Percentiles rank a stretch among this genome's conserved stretches.
These are phyloP conservation scores for Mrakia gelida DNA, from an alignment of 768 basidiomycete species.

Conservation along the genomic window DNA sequence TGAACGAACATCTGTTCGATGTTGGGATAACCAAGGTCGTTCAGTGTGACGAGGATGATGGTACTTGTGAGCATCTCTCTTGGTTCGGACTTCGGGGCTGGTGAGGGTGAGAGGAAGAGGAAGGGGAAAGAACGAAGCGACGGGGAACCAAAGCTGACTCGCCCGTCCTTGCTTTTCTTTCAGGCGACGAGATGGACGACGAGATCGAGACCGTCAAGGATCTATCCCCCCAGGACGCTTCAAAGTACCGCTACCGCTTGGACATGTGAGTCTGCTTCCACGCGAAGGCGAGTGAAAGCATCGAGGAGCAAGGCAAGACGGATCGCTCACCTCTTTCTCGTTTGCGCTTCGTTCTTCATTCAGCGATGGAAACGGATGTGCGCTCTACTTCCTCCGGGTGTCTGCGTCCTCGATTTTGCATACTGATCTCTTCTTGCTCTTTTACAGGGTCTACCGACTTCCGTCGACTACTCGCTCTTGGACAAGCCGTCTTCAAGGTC, in stretches of 20 bases:
- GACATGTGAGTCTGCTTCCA: not conserved
- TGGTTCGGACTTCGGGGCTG: no score
- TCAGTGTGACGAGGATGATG: slow-evolving; percentile 14
- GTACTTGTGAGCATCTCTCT: slow-evolving; percentile 23
- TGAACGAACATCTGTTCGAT: slow-evolving; percentile 24
- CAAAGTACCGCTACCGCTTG: slow-evolving; percentile 1
- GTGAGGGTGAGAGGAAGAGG: no score
- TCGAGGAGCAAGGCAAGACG: not conserved
- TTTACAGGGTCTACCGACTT: slow-evolving; percentile 6
- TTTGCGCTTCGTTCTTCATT: not conserved
- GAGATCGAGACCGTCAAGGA: not conserved
- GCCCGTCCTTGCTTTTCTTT: no score
- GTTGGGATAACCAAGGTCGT: slow-evolving; percentile 10
- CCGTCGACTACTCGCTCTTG: slow-evolving; percentile 1
- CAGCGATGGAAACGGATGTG: no score
- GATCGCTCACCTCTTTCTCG: not conserved
- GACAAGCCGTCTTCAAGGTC: slow-evolving; percentile 22
- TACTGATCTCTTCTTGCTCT: not conserved
- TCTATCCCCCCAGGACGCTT: not conserved
- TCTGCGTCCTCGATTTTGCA: no score
- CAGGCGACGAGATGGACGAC: not conserved
- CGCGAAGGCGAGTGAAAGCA: no score
- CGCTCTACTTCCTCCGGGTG: no score
- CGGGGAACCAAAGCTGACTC: no score
- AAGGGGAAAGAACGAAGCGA: no score